Evolutionary conservation across 345 rosid species (phyloP).

Genomic region (Ricinus communis): DNA sequence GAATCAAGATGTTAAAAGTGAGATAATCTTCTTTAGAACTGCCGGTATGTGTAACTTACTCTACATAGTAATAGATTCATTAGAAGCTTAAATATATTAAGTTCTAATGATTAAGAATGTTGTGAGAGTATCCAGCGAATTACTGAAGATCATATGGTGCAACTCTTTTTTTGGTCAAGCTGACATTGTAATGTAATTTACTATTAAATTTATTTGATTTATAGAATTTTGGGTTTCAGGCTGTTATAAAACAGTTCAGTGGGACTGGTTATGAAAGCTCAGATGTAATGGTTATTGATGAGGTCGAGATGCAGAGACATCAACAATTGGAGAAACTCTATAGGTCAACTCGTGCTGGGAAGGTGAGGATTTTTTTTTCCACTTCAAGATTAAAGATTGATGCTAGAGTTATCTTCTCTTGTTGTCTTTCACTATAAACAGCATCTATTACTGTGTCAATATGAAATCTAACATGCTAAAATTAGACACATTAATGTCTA

Average conservation of each 20-base stretch:
- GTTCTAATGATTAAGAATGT: not conserved
- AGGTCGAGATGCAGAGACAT: constrained; percentile 92
- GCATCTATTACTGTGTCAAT: not conserved
- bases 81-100: not conserved
- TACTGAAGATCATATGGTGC: not conserved
- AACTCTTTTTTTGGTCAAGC: not conserved
- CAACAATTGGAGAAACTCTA: constrained; percentile 88
- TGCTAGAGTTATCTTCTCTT: not conserved
- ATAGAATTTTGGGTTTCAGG: constrained; percentile 45
- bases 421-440: not conserved
- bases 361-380: constrained; percentile 38
- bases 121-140: not conserved
- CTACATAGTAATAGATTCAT: not conserved
- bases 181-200: no score
- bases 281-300: constrained; percentile 81
- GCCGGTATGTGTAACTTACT: not conserved
- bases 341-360: constrained; percentile 73
- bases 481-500: no score
- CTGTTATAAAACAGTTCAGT: constrained; percentile 92
- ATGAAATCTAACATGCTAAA: no score
- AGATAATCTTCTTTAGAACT: not conserved
- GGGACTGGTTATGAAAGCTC: constrained; percentile 92
- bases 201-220: not conserved
- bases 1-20: no score
- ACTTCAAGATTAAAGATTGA: not conserved